Base-by-base conservation (phyloP, 225 moss, liverwort and hornwort species). In the Straminergon stramineum region DNA sequence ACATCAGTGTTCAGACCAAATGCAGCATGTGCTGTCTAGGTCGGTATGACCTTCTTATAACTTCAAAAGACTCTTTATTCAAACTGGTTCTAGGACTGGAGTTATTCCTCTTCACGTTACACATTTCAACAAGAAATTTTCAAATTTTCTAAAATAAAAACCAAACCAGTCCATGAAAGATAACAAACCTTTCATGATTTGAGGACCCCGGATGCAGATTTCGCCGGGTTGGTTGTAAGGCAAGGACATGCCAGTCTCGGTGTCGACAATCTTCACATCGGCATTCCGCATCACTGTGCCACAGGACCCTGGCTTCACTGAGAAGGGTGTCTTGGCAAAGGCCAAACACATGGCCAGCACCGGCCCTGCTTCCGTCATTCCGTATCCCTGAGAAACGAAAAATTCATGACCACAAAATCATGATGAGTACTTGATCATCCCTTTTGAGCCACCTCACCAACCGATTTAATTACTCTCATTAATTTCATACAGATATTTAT, bases 351-450 rank as follows among this genome's bases (percentile, higher is more conserved):
- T 94, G 30, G 95, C 92, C 87, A 95, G 84, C 52, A 95, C 95
- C 26, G 95, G 95, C 17, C 95, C 95, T 26, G 95, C 95, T 85
- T 95, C 95, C 65, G 95, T 92, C 95, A 95, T 95, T 81, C 95
- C 95, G 86, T 95, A 95, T 13, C 95, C 95, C 94, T 95, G 92
- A 15, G 37, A 41, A 73, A 86, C 39, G 45, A 41, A 61, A 62
- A 51, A 39, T 60, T 15, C 67, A 75, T 58, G 84, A 84, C 58
- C 65, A 65, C 66, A 22, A 15, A 65, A 18, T 35, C 32, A 62
- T 60, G 68, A 86, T 83, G 79, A 88, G 78, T 56, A 85, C 55
- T 53, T 14, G 62, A 61, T 75, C 75, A 90, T 75, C 37, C 67
- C 17, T 89, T 80, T 73, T 65, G 69, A 34, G 30, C 43, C 83